A percentile compares a stretch with the other conserved stretches of the same genome.
These are phyloP conservation scores for Mortierella sp. DNA, from an alignment of 371 early-diverging fungal genomes.

Conservation along the genomic window DNA sequence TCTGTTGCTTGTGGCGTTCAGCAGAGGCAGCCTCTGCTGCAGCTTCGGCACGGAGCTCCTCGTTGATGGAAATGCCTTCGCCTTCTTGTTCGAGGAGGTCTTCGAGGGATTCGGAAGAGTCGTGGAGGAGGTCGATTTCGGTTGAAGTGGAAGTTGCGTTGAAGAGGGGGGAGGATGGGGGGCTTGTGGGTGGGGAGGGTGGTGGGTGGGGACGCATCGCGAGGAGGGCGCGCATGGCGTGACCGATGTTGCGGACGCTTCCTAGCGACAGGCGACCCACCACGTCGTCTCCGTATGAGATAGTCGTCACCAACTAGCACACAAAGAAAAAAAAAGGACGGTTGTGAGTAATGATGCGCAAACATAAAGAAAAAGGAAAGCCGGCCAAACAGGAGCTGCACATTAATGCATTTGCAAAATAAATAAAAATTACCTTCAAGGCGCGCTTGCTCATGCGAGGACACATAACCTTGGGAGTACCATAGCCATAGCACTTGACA, in stretches of 20 bases:
- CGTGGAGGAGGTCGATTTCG: constrained; percentile 38
- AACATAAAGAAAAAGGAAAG: neutral
- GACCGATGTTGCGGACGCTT: constrained; percentile 52
- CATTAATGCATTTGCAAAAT: neutral
- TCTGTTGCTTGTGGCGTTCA: neutral
- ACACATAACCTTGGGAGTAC: constrained; percentile 50
- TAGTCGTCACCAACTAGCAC: constrained; percentile 46
- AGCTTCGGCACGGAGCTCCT: neutral
- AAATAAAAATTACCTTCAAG: constrained; percentile 32
- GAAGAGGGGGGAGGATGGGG: constrained; percentile 20
- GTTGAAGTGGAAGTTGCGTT: neutral
- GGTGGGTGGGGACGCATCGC: constrained; percentile 43
- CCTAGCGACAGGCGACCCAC: constrained; percentile 48
- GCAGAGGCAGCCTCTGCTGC: neutral
- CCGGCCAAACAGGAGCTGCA: neutral
- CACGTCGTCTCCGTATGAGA: constrained; percentile 55
- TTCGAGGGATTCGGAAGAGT: constrained; percentile 30
- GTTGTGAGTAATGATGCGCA: neutral
- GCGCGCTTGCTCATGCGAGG: constrained; percentile 52
- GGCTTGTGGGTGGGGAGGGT: constrained; percentile 26
- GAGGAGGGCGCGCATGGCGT: constrained; percentile 47
- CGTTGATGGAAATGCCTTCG: constrained; percentile 4
- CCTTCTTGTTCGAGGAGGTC: constrained; percentile 45
- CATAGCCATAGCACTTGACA: constrained; percentile 53
- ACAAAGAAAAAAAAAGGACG: constrained; percentile 1